Evolutionary conservation across 768 basidiomycete species (phyloP), one percentile per base, ranked within the genome.

Genomic region (Kwoniella botswanensis): DNA sequence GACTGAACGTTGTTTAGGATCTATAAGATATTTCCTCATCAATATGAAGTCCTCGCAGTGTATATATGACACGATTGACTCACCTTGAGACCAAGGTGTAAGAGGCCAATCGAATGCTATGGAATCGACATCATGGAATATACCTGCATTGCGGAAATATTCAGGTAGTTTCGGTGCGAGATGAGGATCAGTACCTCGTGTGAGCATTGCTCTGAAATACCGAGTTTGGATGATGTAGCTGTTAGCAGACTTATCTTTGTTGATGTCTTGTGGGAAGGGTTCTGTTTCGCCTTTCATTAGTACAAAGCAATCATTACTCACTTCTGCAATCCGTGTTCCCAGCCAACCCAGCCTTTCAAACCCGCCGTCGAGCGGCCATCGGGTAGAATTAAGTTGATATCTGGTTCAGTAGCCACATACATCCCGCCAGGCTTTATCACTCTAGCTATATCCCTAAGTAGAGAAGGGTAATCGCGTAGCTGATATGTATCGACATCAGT

Each of bases 131-230:
- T 65, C 29, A 4, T 58, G 5, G 46, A 64, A 70, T 1, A 70
- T 12, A n/a, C 54, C 69, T 6, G 35, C 46, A 7, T 43, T 21
- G 9, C 42, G 21, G n/a, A 70, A 43, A 59, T 64, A 46, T 22
- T 50, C 10, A 7, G 50, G 63, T 42, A 70, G 55, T 41, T 55
- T 42, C 13, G 56, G 54, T 22, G 69, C 62, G 10, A 64, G 26
- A 44, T 57, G 64, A 7, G 69, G 69, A 52, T 70, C 69, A 11
- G 64, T 41, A 12, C 69, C 69, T 46, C 69, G 13, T 18, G 63
- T 63, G 15, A 41, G 18, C 50, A 64, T 24, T 13, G 58, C 69
- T 44, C 63, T 64, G 26, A 44, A 44, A 58, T 5, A 50, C 13
- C 4, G n/a, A 3, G 21, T 26, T 21, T 24, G 18, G 7, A 7